phyloP scores from a whole-genome alignment of 1,139 yeast genomes.

The Diutina neorugosa region DNA sequence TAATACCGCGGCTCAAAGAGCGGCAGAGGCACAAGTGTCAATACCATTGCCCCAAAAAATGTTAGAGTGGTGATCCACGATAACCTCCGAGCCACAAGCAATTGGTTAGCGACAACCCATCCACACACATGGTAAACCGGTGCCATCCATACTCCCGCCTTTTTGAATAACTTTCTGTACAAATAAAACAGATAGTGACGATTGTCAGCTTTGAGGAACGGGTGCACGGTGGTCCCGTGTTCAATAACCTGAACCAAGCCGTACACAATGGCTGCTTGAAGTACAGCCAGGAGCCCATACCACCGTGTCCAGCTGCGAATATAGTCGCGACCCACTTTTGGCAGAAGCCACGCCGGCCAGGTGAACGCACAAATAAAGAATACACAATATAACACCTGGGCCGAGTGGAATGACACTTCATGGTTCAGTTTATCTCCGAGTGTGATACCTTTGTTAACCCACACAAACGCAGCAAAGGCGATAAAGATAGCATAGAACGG shows the following conservation, averaged over 20 bases:
- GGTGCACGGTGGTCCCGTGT: constrained; percentile 66
- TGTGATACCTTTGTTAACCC: constrained; percentile 65
- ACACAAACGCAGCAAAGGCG: constrained; percentile 43
- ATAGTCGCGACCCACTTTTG: constrained; percentile 24
- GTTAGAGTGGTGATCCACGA: constrained; percentile 29
- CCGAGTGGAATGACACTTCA: constrained; percentile 53
- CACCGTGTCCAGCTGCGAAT: constrained; percentile 13
- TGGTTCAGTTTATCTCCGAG: constrained; percentile 88
- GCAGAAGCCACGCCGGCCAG: constrained; percentile 55
- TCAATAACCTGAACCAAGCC: constrained; percentile 39
- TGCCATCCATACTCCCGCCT: constrained; percentile 9
- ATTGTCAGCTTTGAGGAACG: constrained; percentile 86
- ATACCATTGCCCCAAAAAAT: constrained; percentile 37
- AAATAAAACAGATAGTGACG: constrained; percentile 87
- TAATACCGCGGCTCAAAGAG: constrained; percentile 89
- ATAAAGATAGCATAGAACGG: constrained; percentile 24
- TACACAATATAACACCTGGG: constrained; percentile 72
- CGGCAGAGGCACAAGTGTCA: constrained; percentile 78
- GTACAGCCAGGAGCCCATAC: constrained; percentile 10
- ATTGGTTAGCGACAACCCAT: constrained; percentile 21
- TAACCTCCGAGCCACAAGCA: constrained; percentile 12
- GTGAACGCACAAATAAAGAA: constrained; percentile 52
- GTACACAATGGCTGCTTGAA: constrained; percentile 12
- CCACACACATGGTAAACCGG: constrained; percentile 25
- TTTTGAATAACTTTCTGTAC: constrained; percentile 49